A percentile compares a stretch with the other conserved stretches of the same genome.
These are phyloP conservation scores for Neospora caninum DNA, from an alignment of 169 alveolate species.

Conservation along the genomic window DNA sequence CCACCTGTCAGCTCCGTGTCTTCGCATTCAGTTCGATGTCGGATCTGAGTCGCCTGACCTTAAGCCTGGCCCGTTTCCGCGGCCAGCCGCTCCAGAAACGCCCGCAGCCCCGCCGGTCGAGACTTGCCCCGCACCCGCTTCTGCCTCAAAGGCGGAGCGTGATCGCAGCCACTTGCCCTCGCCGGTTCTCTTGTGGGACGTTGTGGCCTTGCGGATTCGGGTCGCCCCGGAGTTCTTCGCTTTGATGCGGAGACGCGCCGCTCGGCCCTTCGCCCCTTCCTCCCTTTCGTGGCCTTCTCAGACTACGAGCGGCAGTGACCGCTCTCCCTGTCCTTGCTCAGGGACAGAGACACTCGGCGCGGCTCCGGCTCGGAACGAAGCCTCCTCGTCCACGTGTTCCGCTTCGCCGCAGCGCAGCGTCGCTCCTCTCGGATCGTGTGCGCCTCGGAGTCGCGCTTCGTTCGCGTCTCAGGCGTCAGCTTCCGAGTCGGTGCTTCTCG, in stretches of 20 bases:
- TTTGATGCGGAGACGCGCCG: neutral
- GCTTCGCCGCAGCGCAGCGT: too few relatives aligned
- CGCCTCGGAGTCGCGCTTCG: too few relatives aligned
- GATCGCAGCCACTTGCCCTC: neutral
- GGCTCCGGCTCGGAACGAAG: too few relatives aligned
- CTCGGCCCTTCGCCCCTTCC: neutral
- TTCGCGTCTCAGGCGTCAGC: too few relatives aligned
- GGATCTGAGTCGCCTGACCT: neutral
- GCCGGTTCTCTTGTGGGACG: neutral
- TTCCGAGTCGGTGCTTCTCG: neutral
- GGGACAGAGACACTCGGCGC: too few relatives aligned
- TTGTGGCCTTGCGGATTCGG: neutral
- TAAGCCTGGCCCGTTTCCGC: neutral
- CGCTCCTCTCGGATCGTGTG: too few relatives aligned
- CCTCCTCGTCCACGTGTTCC: too few relatives aligned
- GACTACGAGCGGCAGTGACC: too few relatives aligned
- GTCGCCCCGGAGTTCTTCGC: neutral
- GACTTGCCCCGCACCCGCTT: neutral
- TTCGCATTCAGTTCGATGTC: neutral
- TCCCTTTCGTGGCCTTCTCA: neutral
- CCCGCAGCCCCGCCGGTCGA: neutral
- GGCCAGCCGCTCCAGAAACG: neutral
- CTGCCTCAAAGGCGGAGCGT: neutral
- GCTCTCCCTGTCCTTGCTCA: too few relatives aligned
- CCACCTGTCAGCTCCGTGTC: conserved; percentile 26